Base-by-base conservation (phyloP, 768 basidiomycete species). In the Tremella fuciformis region DNA sequence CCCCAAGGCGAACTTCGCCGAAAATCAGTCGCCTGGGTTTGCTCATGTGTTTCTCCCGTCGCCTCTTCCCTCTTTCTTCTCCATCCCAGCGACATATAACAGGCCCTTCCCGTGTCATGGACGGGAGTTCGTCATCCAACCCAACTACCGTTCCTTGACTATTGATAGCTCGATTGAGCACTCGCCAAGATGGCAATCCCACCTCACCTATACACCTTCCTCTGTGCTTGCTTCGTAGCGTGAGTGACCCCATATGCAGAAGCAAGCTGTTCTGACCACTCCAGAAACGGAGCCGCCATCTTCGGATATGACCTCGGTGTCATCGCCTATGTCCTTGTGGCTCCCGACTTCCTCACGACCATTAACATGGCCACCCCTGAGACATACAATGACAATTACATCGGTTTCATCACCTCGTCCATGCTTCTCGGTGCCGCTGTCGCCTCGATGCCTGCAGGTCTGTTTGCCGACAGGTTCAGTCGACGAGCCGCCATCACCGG, bases 391-490 rank as follows among this genome's bases (percentile, higher is more conserved):
- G 37, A 39, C 11, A 66, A 64, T 22, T 70, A 62, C 39, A 64
- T 67, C 26, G 74, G 74, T 8, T 73, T 74, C 62, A 76, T 76
- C 50, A 61, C 63, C 3, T 70, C 67, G 9, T 65, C 65, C 13
- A 53, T 76, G 52, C 52, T 74, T 44, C 64, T 73, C 13, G 74
- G 73, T 38, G 65, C 81, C 41, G 63, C 64, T 26, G 62, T 60
- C 21, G 62, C 53, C 1, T 51, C 39, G 41, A 55, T 67, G 46
- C 65, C 65, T 56, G 81, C 26, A 11, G 44, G 50, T 1, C 50
- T 59, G 29, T 52, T 63, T 25, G 84, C 86, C 19, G 87, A 89
- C 67, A 67, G 13, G 2, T 63, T 59, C 48, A 58, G 59, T 41
- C 57, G 66, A 38, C 38, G 65, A 38, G 55, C 58, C 15, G 55